Conservation (phyloP, 768 basidiomycete genomes). For the Podaxis carcinomalis region DNA sequence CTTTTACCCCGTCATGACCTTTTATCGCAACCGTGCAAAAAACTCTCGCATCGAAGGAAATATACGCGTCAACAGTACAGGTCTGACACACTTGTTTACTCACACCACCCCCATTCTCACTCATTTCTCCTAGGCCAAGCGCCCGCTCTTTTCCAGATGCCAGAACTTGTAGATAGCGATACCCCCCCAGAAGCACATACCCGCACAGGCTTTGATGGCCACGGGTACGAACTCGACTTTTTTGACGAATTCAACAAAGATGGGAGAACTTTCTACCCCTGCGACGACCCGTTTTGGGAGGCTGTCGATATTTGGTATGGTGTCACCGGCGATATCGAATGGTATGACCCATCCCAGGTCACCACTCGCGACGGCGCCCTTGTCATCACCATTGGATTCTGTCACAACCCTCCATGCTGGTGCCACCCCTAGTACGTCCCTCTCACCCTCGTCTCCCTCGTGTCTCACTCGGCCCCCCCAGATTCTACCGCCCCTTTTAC, state of each 20-base stretch:
- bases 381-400: slow-evolving; percentile 65
- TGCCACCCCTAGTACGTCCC: slow-evolving; percentile 26
- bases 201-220: slow-evolving; percentile 69
- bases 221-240: slow-evolving; percentile 66
- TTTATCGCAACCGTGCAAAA: slow-evolving; percentile 34
- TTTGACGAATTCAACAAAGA: slow-evolving; percentile 73
- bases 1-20: slow-evolving; percentile 68
- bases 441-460: not conserved
- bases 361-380: slow-evolving; percentile 64
- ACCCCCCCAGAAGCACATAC: slow-evolving; percentile 59
- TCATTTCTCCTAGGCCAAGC: slow-evolving; percentile 48
- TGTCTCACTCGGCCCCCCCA: slow-evolving; percentile 9
- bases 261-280: slow-evolving; percentile 60
- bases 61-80: slow-evolving; percentile 56
- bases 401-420: slow-evolving; percentile 23
- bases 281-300: slow-evolving; percentile 70
- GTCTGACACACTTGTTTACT: slow-evolving; percentile 13
- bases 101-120: not conserved
- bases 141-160: slow-evolving; percentile 52
- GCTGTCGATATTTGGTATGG: slow-evolving; percentile 73
- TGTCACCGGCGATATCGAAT: slow-evolving; percentile 65
- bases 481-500: slow-evolving; percentile 43
- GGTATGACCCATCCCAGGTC: slow-evolving; percentile 68
- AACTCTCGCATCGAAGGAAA: slow-evolving; percentile 55
- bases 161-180: slow-evolving; percentile 60